Evolutionary conservation across 2,329 filamentous ascomycete genomes (phyloP).

Genomic region (Scorias spongiosa): DNA sequence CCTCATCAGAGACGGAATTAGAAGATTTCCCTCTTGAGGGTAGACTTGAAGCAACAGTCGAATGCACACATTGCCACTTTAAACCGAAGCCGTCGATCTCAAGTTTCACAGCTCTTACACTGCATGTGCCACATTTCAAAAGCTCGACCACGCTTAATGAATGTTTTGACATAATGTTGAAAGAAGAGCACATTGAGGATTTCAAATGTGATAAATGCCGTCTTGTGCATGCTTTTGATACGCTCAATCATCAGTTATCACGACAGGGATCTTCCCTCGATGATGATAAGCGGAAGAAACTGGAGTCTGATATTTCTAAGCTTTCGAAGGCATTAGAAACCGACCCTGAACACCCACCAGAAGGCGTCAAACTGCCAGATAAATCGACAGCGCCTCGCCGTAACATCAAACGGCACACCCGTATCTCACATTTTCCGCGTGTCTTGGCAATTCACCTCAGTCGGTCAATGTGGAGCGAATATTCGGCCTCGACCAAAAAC

Average conservation of each 20-base stretch:
- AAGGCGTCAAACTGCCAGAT: slow-evolving; percentile 61
- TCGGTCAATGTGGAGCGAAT: slow-evolving; percentile 74
- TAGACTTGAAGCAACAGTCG: slow-evolving; percentile 81
- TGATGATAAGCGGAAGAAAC: slow-evolving; percentile 24
- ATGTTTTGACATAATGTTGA: slow-evolving; percentile 88
- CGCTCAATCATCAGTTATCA: slow-evolving; percentile 45
- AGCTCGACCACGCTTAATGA: slow-evolving; percentile 62
- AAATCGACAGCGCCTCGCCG: slow-evolving; percentile 61
- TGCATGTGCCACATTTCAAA: slow-evolving; percentile 69
- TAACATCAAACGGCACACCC: slow-evolving; percentile 73
- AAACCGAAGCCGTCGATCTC: slow-evolving; percentile 71
- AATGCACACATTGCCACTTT: slow-evolving; percentile 81
- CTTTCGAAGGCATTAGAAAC: slow-evolving; percentile 57
- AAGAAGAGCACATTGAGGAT: slow-evolving; percentile 90
- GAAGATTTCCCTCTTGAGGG: slow-evolving; percentile 86
- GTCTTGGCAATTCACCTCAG: slow-evolving; percentile 85
- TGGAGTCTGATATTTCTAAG: slow-evolving; percentile 46
- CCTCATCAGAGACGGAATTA: slow-evolving; percentile 28
- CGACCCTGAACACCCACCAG: slow-evolving; percentile 64
- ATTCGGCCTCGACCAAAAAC: slow-evolving; percentile 68
- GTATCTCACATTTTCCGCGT: slow-evolving; percentile 76
- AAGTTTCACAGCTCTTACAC: slow-evolving; percentile 78
- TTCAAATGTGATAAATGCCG: slow-evolving; percentile 92
- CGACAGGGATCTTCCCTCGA: slow-evolving; percentile 31
- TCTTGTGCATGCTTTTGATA: slow-evolving; percentile 59